Conservation (phyloP, 768 basidiomycete species). For the Mycena rosella region DNA sequence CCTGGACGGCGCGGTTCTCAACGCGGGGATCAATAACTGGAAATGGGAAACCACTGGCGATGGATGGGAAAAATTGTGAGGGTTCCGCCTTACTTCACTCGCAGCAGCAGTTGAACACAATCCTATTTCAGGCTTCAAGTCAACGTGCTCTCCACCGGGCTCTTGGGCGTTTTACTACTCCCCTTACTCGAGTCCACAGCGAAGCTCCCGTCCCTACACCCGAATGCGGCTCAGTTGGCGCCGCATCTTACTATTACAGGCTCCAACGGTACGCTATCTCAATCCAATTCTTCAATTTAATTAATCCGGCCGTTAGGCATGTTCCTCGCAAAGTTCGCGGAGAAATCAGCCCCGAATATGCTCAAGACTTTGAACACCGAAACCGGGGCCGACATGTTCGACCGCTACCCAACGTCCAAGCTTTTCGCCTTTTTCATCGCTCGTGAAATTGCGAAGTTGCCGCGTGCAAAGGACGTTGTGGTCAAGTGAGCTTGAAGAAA, state of each 20-base stretch:
- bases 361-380: constrained; percentile 26
- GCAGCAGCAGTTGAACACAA: not conserved
- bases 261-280: constrained; percentile 13
- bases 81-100: not conserved
- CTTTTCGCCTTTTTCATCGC: constrained; percentile 16
- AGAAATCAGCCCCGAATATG: constrained; percentile 6
- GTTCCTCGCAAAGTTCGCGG: constrained; percentile 6
- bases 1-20: constrained; percentile 49
- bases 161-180: constrained; percentile 26
- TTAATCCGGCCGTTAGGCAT: not conserved
- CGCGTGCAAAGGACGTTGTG: constrained; percentile 23
- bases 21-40: constrained; percentile 38
- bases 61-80: constrained; percentile 52
- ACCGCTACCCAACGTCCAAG: constrained; percentile 30
- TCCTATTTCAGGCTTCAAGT: constrained; percentile 28
- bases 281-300: not conserved
- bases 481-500: constrained; percentile 32
- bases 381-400: not conserved
- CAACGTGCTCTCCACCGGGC: constrained; percentile 28
- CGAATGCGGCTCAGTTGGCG: not conserved
- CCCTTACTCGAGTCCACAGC: constrained; percentile 26
- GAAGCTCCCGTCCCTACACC: constrained; percentile 15
- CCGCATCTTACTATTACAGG: constrained; percentile 32
- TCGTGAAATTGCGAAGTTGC: constrained; percentile 16
- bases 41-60: constrained; percentile 40